These are phyloP conservation scores for Botryotinia narcissicola DNA, from an alignment of 2,329 filamentous ascomycete genomes.

Conservation along the genomic window DNA sequence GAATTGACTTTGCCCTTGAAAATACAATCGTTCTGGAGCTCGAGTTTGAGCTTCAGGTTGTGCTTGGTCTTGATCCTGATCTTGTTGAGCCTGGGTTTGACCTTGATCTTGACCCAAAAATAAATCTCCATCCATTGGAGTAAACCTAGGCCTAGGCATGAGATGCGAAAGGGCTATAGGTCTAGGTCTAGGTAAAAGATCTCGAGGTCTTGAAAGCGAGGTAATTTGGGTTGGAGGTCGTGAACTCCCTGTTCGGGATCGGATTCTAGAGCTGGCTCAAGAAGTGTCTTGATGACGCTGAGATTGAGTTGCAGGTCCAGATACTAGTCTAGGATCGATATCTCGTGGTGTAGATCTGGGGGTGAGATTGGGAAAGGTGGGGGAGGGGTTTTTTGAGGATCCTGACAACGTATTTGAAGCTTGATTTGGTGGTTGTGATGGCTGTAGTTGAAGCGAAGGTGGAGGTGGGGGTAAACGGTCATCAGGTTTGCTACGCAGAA, in stretches of 20 bases:
- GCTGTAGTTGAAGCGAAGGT: not conserved
- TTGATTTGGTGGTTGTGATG: not conserved
- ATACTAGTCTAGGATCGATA: not conserved
- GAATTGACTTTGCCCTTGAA: not conserved
- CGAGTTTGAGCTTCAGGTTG: no score
- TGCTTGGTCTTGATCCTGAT: no score
- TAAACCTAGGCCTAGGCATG: not conserved
- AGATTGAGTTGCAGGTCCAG: not conserved
- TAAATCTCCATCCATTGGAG: not conserved
- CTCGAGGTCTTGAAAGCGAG: not conserved
- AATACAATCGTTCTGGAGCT: no score
- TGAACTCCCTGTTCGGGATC: not conserved
- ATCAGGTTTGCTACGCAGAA: not conserved
- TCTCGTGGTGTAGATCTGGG: not conserved
- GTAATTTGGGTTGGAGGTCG: not conserved
- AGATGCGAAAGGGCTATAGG: not conserved
- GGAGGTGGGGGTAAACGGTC: not conserved
- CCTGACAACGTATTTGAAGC: accelerated
- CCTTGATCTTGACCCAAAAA: not conserved
- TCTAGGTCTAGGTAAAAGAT: not conserved
- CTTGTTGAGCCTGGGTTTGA: no score
- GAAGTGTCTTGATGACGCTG: no score
- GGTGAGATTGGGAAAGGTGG: not conserved
- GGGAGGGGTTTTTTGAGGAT: not conserved
- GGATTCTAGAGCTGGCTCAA: not conserved